These are phyloP conservation scores for Malassezia restricta DNA, from an alignment of 1,284 basidiomycete species.

Conservation along the genomic window DNA sequence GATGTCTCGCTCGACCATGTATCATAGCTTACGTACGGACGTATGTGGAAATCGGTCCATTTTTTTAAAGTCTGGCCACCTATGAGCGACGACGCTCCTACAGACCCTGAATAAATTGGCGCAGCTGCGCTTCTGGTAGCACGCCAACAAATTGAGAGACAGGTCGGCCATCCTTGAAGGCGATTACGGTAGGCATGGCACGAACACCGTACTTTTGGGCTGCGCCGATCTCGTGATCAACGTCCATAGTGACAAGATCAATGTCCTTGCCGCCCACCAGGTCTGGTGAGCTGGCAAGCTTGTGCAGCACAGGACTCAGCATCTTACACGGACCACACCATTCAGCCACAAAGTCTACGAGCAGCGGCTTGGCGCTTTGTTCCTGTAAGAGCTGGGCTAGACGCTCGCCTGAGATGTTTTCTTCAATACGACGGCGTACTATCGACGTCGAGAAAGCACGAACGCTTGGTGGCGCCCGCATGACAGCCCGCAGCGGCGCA, in stretches of 20 bases:
- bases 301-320: conserved; percentile 25
- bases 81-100: background rate
- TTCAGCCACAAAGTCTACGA: conserved; percentile 33
- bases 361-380: conserved; percentile 9
- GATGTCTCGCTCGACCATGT: background rate
- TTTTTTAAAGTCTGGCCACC: no score
- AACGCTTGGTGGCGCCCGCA: background rate
- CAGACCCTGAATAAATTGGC: conserved; percentile 26
- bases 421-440: conserved; percentile 7
- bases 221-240: conserved; percentile 23
- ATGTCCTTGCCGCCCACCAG: conserved; percentile 18
- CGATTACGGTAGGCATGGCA: conserved; percentile 32
- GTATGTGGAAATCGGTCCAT: no score
- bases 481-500: no score
- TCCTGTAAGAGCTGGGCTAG: conserved; percentile 6
- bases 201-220: conserved; percentile 18
- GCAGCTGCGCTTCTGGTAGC: conserved; percentile 25
- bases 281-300: conserved; percentile 17
- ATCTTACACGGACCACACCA: conserved; percentile 38
- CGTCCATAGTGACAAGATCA: conserved; percentile 29
- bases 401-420: conserved; percentile 10
- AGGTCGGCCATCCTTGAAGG: conserved; percentile 25
- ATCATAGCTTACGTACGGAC: background rate
- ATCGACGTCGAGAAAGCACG: conserved; percentile 4
- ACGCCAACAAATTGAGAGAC: conserved; percentile 26